A percentile compares a stretch with the other conserved stretches of the same genome.
These are phyloP conservation scores for Aspergillaceae sp. DNA, from an alignment of 2,329 filamentous ascomycete genomes.

Conservation along the genomic window DNA sequence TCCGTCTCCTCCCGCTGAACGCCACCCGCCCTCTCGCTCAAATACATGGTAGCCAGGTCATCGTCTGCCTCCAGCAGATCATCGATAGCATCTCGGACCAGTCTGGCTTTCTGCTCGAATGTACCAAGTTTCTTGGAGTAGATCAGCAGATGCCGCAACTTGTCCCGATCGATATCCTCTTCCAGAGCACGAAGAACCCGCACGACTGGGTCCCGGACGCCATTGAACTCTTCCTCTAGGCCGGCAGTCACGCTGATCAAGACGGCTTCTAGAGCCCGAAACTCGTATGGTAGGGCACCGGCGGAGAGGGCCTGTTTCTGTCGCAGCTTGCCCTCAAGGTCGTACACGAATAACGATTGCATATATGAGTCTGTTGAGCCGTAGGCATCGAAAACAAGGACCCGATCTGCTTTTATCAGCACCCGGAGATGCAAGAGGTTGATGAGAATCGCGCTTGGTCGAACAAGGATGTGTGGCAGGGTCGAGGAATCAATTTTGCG, in stretches of 20 bases:
- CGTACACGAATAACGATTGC: constrained; percentile 96
- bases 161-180: constrained; percentile 93
- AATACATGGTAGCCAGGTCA: constrained; percentile 87
- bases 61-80: constrained; percentile 94
- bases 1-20: constrained; percentile 68
- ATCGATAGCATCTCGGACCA: constrained; percentile 90
- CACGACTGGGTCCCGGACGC: constrained; percentile 85
- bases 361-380: constrained; percentile 90
- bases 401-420: constrained; percentile 87
- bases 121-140: constrained; percentile 92
- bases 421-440: constrained; percentile 95
- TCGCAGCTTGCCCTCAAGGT: constrained; percentile 82
- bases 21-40: constrained; percentile 77
- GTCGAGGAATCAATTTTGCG: constrained; percentile 97
- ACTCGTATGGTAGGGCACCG: constrained; percentile 78
- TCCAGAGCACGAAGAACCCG: constrained; percentile 82
- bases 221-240: constrained; percentile 88
- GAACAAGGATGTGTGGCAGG: constrained; percentile 88
- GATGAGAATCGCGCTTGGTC: constrained; percentile 84
- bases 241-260: constrained; percentile 87
- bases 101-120: constrained; percentile 91
- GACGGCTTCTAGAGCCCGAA: constrained; percentile 89
- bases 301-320: constrained; percentile 55
- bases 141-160: constrained; percentile 80
- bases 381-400: constrained; percentile 93